Evolutionary conservation across 768 basidiomycete genomes (phyloP).

Genomic region (Filobasidium floriforme): DNA sequence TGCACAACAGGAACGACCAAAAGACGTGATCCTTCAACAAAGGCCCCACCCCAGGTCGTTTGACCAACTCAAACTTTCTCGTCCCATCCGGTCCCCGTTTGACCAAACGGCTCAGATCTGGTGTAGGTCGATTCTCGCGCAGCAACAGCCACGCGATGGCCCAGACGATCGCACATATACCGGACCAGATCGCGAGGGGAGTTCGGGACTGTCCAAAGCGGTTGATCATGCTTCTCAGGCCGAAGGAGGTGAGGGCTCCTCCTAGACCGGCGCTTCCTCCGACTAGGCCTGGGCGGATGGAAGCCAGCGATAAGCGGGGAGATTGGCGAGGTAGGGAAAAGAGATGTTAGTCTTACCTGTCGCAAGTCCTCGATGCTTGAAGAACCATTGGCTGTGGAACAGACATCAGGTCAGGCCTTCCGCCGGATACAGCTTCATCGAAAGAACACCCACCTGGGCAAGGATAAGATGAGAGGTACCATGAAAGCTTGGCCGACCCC

Average conservation of each 20-base stretch:
- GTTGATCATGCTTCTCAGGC: slow-evolving; percentile 14
- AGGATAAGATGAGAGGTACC: slow-evolving; percentile 22
- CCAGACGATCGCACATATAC: slow-evolving; percentile 9
- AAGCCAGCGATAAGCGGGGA: no score
- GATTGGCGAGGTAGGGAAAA: neutral
- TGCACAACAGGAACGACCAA: slow-evolving; percentile 12
- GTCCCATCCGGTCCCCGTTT: neutral
- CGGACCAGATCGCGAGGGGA: slow-evolving; percentile 14
- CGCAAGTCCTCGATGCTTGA: slow-evolving; percentile 18
- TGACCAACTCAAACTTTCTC: slow-evolving; percentile 12
- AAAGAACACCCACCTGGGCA: slow-evolving; percentile 12
- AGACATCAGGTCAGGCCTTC: neutral
- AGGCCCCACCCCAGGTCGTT: neutral
- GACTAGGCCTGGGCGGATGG: slow-evolving; percentile 16
- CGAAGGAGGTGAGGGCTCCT: slow-evolving; percentile 17
- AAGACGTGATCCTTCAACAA: slow-evolving; percentile 13
- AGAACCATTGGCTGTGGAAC: slow-evolving; percentile 22
- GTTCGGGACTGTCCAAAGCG: slow-evolving; percentile 10
- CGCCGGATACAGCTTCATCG: neutral
- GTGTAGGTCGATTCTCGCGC: slow-evolving; percentile 4
- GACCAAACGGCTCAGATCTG: neutral
- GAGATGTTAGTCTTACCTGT: neutral
- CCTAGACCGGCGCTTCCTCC: slow-evolving; percentile 21
- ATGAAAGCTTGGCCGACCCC: slow-evolving; percentile 18
- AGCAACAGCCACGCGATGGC: slow-evolving; percentile 12